Evolutionary conservation across 1,284 basidiomycete genomes (phyloP).

Genomic region (Leccinum solheimii): DNA sequence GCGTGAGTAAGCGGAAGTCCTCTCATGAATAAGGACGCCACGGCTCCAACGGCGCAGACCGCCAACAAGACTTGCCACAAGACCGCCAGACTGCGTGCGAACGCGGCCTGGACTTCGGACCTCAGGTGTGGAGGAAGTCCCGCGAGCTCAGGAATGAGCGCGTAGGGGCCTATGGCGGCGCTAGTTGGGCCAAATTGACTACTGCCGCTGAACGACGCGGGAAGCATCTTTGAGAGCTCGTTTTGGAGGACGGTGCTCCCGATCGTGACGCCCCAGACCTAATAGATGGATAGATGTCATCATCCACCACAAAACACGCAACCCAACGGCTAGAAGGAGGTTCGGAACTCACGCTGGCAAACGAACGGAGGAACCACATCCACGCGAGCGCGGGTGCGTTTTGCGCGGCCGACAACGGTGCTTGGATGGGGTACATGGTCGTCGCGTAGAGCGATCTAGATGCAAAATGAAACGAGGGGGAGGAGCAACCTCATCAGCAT

Average conservation of each 20-base stretch:
- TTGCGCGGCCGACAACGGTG: constrained; percentile 27
- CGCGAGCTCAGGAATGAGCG: constrained; percentile 18
- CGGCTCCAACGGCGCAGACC: constrained; percentile 8
- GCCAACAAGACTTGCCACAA: constrained; percentile 18
- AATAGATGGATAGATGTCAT: background rate
- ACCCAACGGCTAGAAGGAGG: background rate
- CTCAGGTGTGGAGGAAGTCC: constrained; percentile 1
- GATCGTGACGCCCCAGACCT: constrained; percentile 28
- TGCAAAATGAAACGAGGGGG: background rate
- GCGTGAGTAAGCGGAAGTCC: constrained; percentile 7
- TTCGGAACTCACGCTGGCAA: constrained; percentile 19
- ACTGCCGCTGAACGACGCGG: constrained; percentile 7
- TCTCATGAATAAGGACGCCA: constrained; percentile 21
- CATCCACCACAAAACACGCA: background rate
- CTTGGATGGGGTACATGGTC: constrained; percentile 35
- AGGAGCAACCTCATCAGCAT: background rate
- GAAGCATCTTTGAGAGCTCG: constrained; percentile 12
- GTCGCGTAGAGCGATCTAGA: constrained; percentile 3
- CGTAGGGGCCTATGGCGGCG: constrained; percentile 6
- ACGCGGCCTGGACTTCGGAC: constrained; percentile 14
- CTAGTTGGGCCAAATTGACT: constrained; percentile 6
- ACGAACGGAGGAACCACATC: constrained; percentile 32
- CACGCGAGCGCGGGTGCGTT: constrained; percentile 31
- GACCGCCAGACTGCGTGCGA: constrained; percentile 11
- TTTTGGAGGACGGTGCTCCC: constrained; percentile 26